Evolutionary conservation across 352 stramenopile genomes (phyloP).

Genomic region (Phytophthora quininea): DNA sequence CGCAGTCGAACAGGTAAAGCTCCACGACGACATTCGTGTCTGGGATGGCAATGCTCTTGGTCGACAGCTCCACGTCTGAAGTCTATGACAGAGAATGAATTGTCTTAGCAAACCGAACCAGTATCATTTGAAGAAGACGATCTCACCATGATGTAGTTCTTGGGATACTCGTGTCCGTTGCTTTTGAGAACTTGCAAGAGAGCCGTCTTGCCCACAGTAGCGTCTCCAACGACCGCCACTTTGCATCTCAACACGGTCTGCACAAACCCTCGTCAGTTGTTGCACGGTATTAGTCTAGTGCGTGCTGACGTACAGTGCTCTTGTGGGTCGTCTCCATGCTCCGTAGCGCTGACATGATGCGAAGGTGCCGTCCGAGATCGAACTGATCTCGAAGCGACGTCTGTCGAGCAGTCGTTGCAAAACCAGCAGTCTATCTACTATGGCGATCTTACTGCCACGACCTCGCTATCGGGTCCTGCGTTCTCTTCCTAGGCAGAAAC

Average conservation of each 20-base stretch:
- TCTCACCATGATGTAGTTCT: slow-evolving; percentile 94
- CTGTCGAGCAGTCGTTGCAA: slow-evolving; percentile 9
- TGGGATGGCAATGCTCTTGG: slow-evolving; percentile 90
- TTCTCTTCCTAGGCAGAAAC: slow-evolving; percentile 28
- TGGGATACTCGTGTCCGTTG: slow-evolving; percentile 91
- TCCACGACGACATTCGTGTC: slow-evolving; percentile 92
- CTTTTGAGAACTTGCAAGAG: slow-evolving; percentile 92
- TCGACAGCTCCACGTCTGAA: slow-evolving; percentile 88
- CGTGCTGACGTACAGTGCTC: slow-evolving; percentile 60
- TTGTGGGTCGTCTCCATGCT: slow-evolving; percentile 93
- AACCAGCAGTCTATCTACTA: neutral
- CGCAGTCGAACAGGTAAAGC: slow-evolving; percentile 94
- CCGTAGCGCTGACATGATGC: slow-evolving; percentile 75
- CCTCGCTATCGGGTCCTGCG: slow-evolving; percentile 1
- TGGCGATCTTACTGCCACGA: slow-evolving; percentile 20
- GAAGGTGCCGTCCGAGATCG: neutral
- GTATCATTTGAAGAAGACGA: neutral
- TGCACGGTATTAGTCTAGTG: no score
- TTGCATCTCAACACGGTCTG: slow-evolving; percentile 91
- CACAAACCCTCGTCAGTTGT: neutral
- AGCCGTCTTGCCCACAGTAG: slow-evolving; percentile 90
- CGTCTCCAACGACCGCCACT: slow-evolving; percentile 91
- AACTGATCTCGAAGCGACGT: slow-evolving; percentile 29
- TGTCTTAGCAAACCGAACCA: neutral
- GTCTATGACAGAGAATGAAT: slow-evolving; percentile 51